Percentiles rank a stretch among this genome's conserved stretches.
These are phyloP conservation scores for Rhizoclosmatium sp. DNA, from an alignment of 192 early-diverging fungal genomes.

Conservation along the genomic window DNA sequence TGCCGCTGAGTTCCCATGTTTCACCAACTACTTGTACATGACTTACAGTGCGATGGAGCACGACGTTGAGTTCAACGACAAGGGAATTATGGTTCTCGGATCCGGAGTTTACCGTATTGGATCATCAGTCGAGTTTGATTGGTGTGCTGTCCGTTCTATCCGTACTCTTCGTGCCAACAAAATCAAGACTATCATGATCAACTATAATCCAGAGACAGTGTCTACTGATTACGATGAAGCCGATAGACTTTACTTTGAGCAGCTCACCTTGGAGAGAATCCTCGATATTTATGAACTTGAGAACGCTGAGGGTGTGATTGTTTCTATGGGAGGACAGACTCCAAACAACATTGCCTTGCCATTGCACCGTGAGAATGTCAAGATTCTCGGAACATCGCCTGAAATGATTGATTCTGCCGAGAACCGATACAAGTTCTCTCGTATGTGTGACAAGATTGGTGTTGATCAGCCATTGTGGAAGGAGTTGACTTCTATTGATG, in stretches of 20 bases:
- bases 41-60: constrained; percentile 96
- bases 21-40: constrained; percentile 98
- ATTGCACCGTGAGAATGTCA: constrained; percentile 88
- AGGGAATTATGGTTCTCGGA: constrained; percentile 96
- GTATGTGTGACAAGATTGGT: constrained; percentile 94
- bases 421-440: constrained; percentile 98
- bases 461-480: constrained; percentile 99
- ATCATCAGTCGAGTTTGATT: constrained; percentile 97
- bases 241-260: constrained; percentile 97
- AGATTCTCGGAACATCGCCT: constrained; percentile 94
- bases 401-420: constrained; percentile 98
- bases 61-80: constrained; percentile 91
- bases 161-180: constrained; percentile 87
- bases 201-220: constrained; percentile 99
- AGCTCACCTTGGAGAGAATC: constrained; percentile 90
- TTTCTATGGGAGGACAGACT: constrained; percentile 96
- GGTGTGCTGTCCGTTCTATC: constrained; percentile 97
- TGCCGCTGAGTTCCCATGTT: constrained; percentile 97
- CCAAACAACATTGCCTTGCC: constrained; percentile 98
- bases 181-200: constrained; percentile 97
- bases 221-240: constrained; percentile 99
- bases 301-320: constrained; percentile 83
- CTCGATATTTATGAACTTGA: constrained; percentile 97
- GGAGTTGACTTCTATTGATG: constrained; percentile 88
- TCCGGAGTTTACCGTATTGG: constrained; percentile 99